phyloP scores from a whole-genome alignment of 2,329 filamentous ascomycete species.

The Fusarium mundagurra region DNA sequence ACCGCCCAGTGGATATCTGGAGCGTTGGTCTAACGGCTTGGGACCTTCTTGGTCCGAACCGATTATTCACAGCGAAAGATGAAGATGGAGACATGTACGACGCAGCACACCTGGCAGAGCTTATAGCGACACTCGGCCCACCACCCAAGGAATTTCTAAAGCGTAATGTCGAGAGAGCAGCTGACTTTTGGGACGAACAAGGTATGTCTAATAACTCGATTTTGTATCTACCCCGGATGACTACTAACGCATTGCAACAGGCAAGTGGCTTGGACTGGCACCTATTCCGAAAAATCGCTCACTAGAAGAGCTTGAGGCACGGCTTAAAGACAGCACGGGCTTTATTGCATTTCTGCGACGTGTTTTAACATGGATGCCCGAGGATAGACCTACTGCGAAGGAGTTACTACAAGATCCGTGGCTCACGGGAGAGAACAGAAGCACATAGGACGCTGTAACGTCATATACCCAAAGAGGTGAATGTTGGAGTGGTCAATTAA shows the following conservation, averaged over 20 bases:
- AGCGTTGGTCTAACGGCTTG: conserved; percentile 43
- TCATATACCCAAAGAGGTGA: fast-evolving
- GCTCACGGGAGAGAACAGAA: background rate
- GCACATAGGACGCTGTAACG: background rate
- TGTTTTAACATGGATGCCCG: conserved; percentile 34
- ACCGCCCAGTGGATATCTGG: conserved; percentile 44
- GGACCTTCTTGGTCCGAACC: conserved; percentile 35
- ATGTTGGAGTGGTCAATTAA: too few relatives aligned
- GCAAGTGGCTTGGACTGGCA: conserved; percentile 33
- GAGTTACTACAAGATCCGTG: conserved; percentile 40
- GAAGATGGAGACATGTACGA: conserved; percentile 37
- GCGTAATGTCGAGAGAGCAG: conserved; percentile 14
- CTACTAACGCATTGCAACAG: conserved; percentile 1
- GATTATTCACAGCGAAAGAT: conserved; percentile 33
- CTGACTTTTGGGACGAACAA: conserved; percentile 39
- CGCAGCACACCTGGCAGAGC: conserved; percentile 35
- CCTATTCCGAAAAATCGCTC: conserved; percentile 34
- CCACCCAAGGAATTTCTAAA: conserved; percentile 30
- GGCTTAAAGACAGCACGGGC: conserved; percentile 22
- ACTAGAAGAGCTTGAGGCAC: conserved; percentile 30
- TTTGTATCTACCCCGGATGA: fast-evolving
- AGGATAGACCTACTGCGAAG: conserved; percentile 37
- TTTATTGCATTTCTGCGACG: conserved; percentile 39
- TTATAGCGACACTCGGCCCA: conserved; percentile 40
- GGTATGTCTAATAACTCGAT: background rate